phyloP scores from a whole-genome alignment of 2,329 filamentous ascomycete species.

The Aspergillus luchuensis region DNA sequence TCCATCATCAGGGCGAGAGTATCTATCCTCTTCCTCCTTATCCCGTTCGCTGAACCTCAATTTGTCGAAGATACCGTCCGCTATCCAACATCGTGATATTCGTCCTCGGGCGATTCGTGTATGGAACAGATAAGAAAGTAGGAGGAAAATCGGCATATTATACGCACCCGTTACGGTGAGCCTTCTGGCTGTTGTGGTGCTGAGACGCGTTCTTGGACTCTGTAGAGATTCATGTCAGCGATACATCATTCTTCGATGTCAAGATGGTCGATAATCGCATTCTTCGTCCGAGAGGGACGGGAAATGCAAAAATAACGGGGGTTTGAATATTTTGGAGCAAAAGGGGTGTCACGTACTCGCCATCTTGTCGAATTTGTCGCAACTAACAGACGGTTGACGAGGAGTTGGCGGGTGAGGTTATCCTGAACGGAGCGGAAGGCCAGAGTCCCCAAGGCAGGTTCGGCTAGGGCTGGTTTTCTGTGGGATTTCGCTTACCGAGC shows the following conservation, averaged over 20 bases:
- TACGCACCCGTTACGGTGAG: conserved; percentile 96
- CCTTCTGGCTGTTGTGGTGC: conserved; percentile 98
- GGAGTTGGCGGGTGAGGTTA: conserved; percentile 40
- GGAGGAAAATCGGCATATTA: conserved; percentile 12
- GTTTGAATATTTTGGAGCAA: not conserved
- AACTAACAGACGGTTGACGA: conserved; percentile 40
- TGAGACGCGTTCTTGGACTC: conserved; percentile 99
- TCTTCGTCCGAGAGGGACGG: not conserved
- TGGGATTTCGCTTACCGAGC: conserved; percentile 45
- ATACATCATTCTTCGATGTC: not conserved
- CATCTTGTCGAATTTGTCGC: conserved; percentile 50
- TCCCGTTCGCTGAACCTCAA: too few relatives aligned
- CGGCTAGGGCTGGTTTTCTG: conserved; percentile 44
- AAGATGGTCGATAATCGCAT: not conserved
- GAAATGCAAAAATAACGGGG: not conserved
- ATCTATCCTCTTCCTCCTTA: not conserved
- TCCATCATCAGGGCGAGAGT: not conserved
- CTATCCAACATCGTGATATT: conserved; percentile 15
- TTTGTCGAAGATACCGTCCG: conserved; percentile 6
- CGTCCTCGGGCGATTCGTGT: conserved; percentile 1
- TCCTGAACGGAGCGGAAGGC: conserved; percentile 35
- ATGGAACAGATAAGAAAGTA: not conserved
- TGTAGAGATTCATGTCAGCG: conserved; percentile 48
- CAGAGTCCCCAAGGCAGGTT: conserved; percentile 27
- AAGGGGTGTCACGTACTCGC: conserved; percentile 43